Evolutionary conservation across 352 stramenopile species (phyloP).

Genomic region (Phytophthora sansomeana): DNA sequence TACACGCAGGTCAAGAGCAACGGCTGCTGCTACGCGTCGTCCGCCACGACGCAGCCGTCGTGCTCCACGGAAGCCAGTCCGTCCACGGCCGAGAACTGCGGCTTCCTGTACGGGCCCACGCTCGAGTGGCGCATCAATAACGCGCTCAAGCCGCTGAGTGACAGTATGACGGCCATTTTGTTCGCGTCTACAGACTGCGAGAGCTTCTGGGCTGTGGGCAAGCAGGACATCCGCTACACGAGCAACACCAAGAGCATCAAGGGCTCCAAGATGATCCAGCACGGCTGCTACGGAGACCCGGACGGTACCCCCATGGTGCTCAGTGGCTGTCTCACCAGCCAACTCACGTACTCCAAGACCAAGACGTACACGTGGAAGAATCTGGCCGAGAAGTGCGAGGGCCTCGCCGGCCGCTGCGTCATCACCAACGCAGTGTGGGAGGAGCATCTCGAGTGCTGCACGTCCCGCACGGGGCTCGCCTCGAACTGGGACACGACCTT

Average conservation of each 20-base stretch:
- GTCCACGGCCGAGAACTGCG: conserved; percentile 66
- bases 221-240: conserved; percentile 80
- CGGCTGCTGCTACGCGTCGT: conserved; percentile 84
- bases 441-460: conserved; percentile 87
- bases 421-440: conserved; percentile 90
- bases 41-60: conserved; percentile 59
- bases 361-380: conserved; percentile 88
- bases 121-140: conserved; percentile 85
- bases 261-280: conserved; percentile 86
- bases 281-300: conserved; percentile 81
- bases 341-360: conserved; percentile 80
- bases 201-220: conserved; percentile 85
- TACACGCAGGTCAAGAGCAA: conserved; percentile 76
- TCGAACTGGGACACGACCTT: conserved; percentile 81
- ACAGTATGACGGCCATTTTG: conserved; percentile 72
- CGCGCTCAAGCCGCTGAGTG: conserved; percentile 54
- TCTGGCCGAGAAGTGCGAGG: conserved; percentile 81
- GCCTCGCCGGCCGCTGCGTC: conserved; percentile 77
- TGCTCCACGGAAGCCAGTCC: conserved; percentile 75
- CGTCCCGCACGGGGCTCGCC: conserved; percentile 48
- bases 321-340: conserved; percentile 77
- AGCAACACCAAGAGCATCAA: conserved; percentile 73
- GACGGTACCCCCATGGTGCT: conserved; percentile 73
- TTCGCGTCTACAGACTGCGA: conserved; percentile 89
- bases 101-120: conserved; percentile 86